A percentile compares a stretch with the other conserved stretches of the same genome.
phyloP scores from a whole-genome alignment of 1,284 basidiomycete genomes.

The Acaromyces ingoldii region DNA sequence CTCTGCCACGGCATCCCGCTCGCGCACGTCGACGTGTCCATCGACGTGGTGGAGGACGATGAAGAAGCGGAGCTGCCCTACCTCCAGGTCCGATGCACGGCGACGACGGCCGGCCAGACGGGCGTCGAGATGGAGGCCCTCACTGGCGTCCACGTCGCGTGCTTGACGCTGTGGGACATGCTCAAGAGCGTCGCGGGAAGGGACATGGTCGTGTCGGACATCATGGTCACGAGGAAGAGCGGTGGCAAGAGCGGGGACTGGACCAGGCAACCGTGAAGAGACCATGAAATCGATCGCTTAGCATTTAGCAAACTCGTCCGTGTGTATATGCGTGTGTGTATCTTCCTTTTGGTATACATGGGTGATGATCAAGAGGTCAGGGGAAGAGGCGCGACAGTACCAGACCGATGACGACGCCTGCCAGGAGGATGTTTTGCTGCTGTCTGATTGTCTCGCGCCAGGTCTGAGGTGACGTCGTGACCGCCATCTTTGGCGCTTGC shows the following conservation, averaged over 20 bases:
- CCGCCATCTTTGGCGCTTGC: too few relatives aligned
- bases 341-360: too few relatives aligned
- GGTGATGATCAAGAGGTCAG: too few relatives aligned
- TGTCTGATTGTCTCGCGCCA: too few relatives aligned
- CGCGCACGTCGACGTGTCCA: constrained; percentile 63
- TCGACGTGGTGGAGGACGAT: constrained; percentile 52
- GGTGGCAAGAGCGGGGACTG: constrained; percentile 68
- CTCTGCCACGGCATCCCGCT: constrained; percentile 75
- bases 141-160: constrained; percentile 70
- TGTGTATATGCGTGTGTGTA: too few relatives aligned
- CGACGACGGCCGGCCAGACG: constrained; percentile 40
- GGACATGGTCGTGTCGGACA: constrained; percentile 64
- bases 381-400: too few relatives aligned
- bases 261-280: constrained; percentile 8
- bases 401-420: too few relatives aligned
- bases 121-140: constrained; percentile 94
- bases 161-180: constrained; percentile 87
- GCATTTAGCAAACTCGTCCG: too few relatives aligned
- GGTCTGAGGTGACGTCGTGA: too few relatives aligned
- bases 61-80: constrained; percentile 10
- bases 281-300: too few relatives aligned
- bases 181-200: constrained; percentile 77
- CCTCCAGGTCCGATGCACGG: constrained; percentile 28
- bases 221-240: constrained; percentile 65
- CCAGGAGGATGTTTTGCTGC: too few relatives aligned